Evolutionary conservation across 139 green algal genomes (phyloP).

Genomic region (Choricystis sp.): DNA sequence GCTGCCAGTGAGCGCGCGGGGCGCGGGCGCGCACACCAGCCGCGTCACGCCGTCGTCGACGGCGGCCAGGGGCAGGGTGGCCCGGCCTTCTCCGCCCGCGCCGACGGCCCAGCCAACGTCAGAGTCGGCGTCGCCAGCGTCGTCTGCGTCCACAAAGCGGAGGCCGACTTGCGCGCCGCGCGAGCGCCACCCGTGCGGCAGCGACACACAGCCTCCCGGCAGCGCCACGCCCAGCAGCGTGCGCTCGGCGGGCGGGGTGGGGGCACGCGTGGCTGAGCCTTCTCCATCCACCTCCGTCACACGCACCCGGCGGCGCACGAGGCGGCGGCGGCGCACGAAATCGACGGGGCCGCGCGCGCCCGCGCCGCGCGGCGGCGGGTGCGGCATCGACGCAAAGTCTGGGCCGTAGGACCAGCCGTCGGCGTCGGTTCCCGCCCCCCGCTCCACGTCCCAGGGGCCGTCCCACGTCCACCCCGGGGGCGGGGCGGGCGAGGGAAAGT

Average conservation of each 20-base stretch:
- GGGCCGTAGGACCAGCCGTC: constrained; percentile 50
- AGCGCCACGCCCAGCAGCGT: constrained; percentile 32
- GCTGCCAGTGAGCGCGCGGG: background rate
- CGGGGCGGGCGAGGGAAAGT: constrained; percentile 26
- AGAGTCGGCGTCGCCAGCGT: background rate
- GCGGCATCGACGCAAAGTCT: constrained; percentile 18
- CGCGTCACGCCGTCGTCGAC: constrained; percentile 45
- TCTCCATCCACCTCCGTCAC: background rate
- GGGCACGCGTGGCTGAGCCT: background rate
- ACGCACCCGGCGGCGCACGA: constrained; percentile 22
- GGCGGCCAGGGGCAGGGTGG: constrained; percentile 13
- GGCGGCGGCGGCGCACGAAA: constrained; percentile 33
- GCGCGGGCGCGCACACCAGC: constrained; percentile 30
- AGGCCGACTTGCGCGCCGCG: constrained; percentile 41
- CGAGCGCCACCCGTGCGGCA: constrained; percentile 43
- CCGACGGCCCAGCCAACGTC: background rate
- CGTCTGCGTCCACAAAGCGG: constrained; percentile 13
- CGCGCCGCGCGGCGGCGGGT: constrained; percentile 10
- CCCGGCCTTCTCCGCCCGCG: constrained; percentile 28
- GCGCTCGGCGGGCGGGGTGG: background rate
- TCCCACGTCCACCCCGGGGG: constrained; percentile 56
- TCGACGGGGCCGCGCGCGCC: constrained; percentile 16
- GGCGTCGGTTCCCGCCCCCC: constrained; percentile 22
- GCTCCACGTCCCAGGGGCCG: constrained; percentile 45
- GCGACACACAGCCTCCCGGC: constrained; percentile 32